phyloP scores from a whole-genome alignment of 2,329 filamentous ascomycete genomes.

The Berkeleyomyces rouxiae region DNA sequence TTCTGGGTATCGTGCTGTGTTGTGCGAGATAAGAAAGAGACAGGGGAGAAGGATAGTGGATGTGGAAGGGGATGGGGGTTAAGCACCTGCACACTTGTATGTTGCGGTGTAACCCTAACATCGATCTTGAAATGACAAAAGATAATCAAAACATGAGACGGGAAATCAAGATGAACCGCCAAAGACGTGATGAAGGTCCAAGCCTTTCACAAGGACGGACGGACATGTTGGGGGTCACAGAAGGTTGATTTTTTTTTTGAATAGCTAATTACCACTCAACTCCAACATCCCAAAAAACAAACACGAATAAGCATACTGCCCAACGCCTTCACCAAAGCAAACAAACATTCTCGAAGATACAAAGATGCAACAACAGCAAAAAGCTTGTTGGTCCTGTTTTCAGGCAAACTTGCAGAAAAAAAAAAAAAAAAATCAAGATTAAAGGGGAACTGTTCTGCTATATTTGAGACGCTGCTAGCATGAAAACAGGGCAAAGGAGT shows the following conservation, averaged over 20 bases:
- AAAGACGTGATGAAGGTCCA: too few species aligned
- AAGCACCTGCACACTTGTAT: background rate
- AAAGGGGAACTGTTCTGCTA: conserved; percentile 1
- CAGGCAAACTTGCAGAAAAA: background rate
- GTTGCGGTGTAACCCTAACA: background rate
- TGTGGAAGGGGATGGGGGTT: background rate
- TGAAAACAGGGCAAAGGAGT: background rate
- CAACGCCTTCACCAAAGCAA: background rate
- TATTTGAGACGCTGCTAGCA: conserved; percentile 1
- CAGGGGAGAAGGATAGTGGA: background rate
- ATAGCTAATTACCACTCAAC: too few species aligned
- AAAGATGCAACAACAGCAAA: background rate
- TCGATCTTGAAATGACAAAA: background rate
- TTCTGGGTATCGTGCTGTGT: background rate
- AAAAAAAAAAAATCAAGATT: background rate
- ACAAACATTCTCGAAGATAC: background rate
- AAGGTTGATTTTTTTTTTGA: too few species aligned
- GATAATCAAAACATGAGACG: too few species aligned
- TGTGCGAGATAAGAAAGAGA: background rate
- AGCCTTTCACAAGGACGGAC: too few species aligned
- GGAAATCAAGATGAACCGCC: too few species aligned
- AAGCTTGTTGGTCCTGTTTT: background rate
- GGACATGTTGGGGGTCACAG: too few species aligned
- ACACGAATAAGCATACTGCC: background rate
- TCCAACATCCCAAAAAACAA: background rate